A percentile compares a stretch with the other conserved stretches of the same genome.
Conservation (phyloP, 1,284 basidiomycete genomes). For the Malassezia brasiliensis region DNA sequence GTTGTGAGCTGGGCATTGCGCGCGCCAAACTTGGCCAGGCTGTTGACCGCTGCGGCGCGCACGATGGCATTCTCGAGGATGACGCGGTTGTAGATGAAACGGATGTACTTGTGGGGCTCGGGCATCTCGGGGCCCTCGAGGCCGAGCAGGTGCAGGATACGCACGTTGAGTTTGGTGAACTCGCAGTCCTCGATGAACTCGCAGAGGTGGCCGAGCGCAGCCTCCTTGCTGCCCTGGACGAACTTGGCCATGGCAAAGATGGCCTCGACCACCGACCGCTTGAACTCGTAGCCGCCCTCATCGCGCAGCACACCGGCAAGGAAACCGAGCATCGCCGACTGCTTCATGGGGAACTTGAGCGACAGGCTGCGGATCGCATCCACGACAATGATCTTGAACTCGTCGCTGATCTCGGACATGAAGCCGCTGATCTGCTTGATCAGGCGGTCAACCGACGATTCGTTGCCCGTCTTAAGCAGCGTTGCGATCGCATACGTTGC, state of each 20-base stretch:
- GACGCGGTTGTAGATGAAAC: constrained; percentile 99
- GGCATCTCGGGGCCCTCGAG: constrained; percentile 89
- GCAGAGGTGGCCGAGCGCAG: constrained; percentile 90
- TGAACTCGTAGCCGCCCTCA: constrained; percentile 98
- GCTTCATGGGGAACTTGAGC: constrained; percentile 96
- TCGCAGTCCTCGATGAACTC: constrained; percentile 99
- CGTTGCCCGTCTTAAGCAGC: constrained; percentile 97
- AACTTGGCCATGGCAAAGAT: constrained; percentile 99
- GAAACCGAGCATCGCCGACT: constrained; percentile 60
- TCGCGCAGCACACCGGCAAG: constrained; percentile 46
- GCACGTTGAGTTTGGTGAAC: constrained; percentile 96
- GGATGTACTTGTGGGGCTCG: constrained; percentile 94
- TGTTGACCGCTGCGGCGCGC: constrained; percentile 85
- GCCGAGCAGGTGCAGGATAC: constrained; percentile 87
- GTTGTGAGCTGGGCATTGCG: constrained; percentile 67
- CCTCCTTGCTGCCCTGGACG: constrained; percentile 79
- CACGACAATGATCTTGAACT: constrained; percentile 99
- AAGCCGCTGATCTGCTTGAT: constrained; percentile 99
- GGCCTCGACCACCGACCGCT: constrained; percentile 95
- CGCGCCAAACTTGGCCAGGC: constrained; percentile 91
- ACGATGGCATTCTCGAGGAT: constrained; percentile 98
- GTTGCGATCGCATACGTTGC: constrained; percentile 99
- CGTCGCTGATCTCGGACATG: constrained; percentile 98
- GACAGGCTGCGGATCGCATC: constrained; percentile 95
- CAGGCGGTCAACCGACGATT: constrained; percentile 92